Base-by-base conservation (phyloP, 306 rosid genomes). In the Ziziphus jujuba region DNA sequence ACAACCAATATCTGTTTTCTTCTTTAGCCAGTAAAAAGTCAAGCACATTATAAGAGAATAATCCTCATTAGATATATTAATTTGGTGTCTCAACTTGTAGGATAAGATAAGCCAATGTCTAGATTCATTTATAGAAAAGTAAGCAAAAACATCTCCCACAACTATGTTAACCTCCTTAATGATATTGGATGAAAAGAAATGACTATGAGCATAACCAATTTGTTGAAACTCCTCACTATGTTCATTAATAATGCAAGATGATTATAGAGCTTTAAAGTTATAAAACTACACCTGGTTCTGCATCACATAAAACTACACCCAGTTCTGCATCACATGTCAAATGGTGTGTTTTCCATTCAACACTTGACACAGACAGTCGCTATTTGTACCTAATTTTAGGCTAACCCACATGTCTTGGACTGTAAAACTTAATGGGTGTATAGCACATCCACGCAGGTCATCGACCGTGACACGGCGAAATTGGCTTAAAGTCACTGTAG, bases 1-100 rank as follows among this genome's bases (percentile, higher is more conserved):
- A 23, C 40, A 56, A 72, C 56, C 65, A 67, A 73, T 57, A 55
- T 65, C 28, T 43, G 49, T 20, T 25, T 56, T 65, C 66, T 67
- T 56, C 34, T 7, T 19, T 55, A 35, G 36, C 50, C 19, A 11
- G 51, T 34, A 70, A 65, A 63, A 50, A 20, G 53, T 61, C 21
- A 38, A 51, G 67, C n/a, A 64, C 15, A 31, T n/a, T n/a, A n/a
- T n/a, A n/a, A n/a, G n/a, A n/a, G n/a, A n/a, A n/a, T n/a, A n/a
- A n/a, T n/a, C n/a, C n/a, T n/a, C n/a, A n/a, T n/a, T n/a, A n/a
- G n/a, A n/a, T n/a, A n/a, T n/a, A n/a, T n/a, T n/a, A n/a, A n/a
- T n/a, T n/a, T n/a, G n/a, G n/a, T n/a, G n/a, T n/a, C n/a, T n/a
- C n/a, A 50, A 22, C 56, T 43, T 25, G 75, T 9, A 23, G 48